Base-by-base conservation (phyloP, 2,329 filamentous ascomycete genomes). In the Hansfordia pulvinata region DNA sequence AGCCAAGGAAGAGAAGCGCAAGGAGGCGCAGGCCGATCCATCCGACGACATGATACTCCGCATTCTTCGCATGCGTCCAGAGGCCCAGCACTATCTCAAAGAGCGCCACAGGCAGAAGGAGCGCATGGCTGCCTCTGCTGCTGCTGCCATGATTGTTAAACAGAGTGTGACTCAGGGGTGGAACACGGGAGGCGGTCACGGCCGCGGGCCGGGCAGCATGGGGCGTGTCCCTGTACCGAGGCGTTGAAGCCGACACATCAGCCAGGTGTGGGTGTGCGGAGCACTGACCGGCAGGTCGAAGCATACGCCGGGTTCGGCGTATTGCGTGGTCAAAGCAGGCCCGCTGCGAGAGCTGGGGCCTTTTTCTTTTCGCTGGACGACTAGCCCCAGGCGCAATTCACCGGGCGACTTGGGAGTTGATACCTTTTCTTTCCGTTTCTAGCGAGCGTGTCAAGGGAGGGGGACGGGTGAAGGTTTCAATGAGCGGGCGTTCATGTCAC, bases 1-100 rank as follows among this genome's bases (percentile, higher is more conserved):
- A 47, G 85, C 82, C 20, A 96, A 96, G 54, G 85, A 93, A 50
- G 88, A 93, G 54, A 94, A 93, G 59, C 69, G 90, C 36, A 85
- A 86, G 41, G 88, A 96, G 49, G 84, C 85, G 2, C 90, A 98
- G 49, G 88, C 90, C 2, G 90, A 96, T 49, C 88, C 90, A 2
- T 93, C 79, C 48, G 90, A 98, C 51, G 90, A 98, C 49, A 96
- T 96, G 81, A 96, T 98, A 38, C 54, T 98, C 42, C 69, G 90
- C 12, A 98, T 98, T 37, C 54, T 98, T 38, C 69, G 90, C 27
- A 98, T 98, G 90, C 66, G 90, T 28, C 84, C 85, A 3, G 90
- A 96, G 56, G 90, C 90, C 3, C 69, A 76, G 25, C 60, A 70
- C 18, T 98, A 98, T 53, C 63, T 98, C 33, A 83, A 82, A 44